These are phyloP conservation scores for Cryptosporidium canis DNA, from an alignment of 169 alveolate species.

Conservation along the genomic window DNA sequence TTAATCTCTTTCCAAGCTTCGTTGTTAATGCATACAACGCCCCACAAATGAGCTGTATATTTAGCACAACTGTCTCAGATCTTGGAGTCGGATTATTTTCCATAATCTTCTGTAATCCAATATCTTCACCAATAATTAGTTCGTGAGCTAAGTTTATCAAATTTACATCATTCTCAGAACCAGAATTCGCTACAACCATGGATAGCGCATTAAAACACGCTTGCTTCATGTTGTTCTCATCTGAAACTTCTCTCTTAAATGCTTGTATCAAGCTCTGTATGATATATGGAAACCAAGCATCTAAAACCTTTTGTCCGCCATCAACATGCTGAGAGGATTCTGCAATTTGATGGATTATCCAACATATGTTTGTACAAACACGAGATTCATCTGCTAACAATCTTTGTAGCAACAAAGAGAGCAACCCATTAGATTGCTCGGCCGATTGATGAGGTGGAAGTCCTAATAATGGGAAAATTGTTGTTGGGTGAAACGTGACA, in stretches of 20 bases:
- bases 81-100: slow-evolving; percentile 63
- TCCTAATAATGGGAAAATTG: slow-evolving; percentile 83
- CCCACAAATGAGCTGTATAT: slow-evolving; percentile 59
- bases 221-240: slow-evolving; percentile 61
- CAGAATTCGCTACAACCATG: slow-evolving; percentile 51
- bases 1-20: slow-evolving; percentile 46
- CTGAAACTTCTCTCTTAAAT: slow-evolving; percentile 40
- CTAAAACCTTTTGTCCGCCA: slow-evolving; percentile 40
- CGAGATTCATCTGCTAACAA: slow-evolving; percentile 66
- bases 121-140: slow-evolving; percentile 62
- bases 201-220: slow-evolving; percentile 63
- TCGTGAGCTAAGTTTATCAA: slow-evolving; percentile 47
- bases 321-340: slow-evolving; percentile 57
- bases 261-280: slow-evolving; percentile 63
- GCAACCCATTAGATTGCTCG: slow-evolving; percentile 16
- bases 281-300: slow-evolving; percentile 60
- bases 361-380: slow-evolving; percentile 65
- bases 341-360: slow-evolving; percentile 67
- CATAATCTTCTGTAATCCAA: slow-evolving; percentile 47
- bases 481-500: slow-evolving; percentile 87
- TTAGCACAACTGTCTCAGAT: neutral
- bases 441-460: slow-evolving; percentile 70
- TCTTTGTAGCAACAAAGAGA: slow-evolving; percentile 40
- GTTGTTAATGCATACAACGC: slow-evolving; percentile 69
- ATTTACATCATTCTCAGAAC: slow-evolving; percentile 30